Percentiles rank a stretch among this genome's conserved stretches.
Conservation (phyloP, 495 filamentous ascomycete genomes). For the Pseudevernia furfuracea region DNA sequence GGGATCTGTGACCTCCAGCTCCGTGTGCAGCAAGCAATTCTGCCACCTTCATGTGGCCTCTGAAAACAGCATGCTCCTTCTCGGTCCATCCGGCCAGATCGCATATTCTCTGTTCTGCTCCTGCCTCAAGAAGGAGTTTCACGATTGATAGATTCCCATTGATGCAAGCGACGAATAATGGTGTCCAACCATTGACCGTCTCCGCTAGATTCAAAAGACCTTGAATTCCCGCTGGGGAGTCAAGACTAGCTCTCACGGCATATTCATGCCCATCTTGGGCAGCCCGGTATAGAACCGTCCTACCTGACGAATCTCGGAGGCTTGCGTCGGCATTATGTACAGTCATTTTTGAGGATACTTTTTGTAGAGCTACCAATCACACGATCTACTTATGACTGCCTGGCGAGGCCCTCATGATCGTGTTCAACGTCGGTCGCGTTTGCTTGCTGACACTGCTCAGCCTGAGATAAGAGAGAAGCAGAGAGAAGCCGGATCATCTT, state of each 20-base stretch:
- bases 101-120: slow-evolving; percentile 41
- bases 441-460: too few species aligned
- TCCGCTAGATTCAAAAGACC: slow-evolving; percentile 39
- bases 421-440: too few species aligned
- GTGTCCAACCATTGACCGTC: slow-evolving; percentile 67
- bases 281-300: slow-evolving; percentile 1
- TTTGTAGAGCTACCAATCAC: too few species aligned
- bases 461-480: too few species aligned
- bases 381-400: too few species aligned
- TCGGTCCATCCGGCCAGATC: slow-evolving; percentile 25
- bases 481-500: too few species aligned
- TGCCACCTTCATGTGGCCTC: slow-evolving; percentile 22
- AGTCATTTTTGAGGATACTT: too few species aligned
- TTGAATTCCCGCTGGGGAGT: not conserved
- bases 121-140: slow-evolving; percentile 48
- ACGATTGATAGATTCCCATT: slow-evolving; percentile 57
- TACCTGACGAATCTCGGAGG: not conserved
- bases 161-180: slow-evolving; percentile 66
- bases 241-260: slow-evolving; percentile 20
- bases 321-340: too few species aligned
- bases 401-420: too few species aligned
- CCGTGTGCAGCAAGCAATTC: slow-evolving; percentile 3
- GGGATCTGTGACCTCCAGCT: not conserved
- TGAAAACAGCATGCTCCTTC: slow-evolving; percentile 27
- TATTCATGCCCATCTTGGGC: slow-evolving; percentile 6